Conservation (phyloP, 2,329 filamentous ascomycete genomes). For the Cladosporium sp. region DNA sequence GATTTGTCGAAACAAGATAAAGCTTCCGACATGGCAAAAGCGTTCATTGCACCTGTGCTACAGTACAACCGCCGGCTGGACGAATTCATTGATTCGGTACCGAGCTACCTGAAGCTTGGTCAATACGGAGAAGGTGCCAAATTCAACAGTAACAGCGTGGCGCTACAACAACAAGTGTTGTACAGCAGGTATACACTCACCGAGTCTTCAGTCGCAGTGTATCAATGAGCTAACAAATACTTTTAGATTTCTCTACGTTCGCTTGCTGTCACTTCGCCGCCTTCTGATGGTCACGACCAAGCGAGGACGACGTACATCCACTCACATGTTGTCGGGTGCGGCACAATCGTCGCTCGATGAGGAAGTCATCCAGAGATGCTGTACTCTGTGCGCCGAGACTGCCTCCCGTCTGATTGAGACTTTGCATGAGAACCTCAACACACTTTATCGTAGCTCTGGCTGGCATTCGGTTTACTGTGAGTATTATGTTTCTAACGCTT, state of each 20-base stretch:
- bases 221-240: slow-evolving; percentile 21
- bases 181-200: slow-evolving; percentile 12
- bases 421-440: slow-evolving; percentile 39
- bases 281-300: slow-evolving; percentile 40
- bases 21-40: slow-evolving; percentile 23
- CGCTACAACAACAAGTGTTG: slow-evolving; percentile 13
- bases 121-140: slow-evolving; percentile 11
- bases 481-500: neutral
- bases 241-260: slow-evolving; percentile 29
- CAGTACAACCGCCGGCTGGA: slow-evolving; percentile 30
- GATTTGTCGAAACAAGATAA: slow-evolving; percentile 15
- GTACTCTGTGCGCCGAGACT: slow-evolving; percentile 35
- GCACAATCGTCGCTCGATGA: slow-evolving; percentile 39
- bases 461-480: slow-evolving; percentile 32
- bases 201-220: slow-evolving; percentile 24
- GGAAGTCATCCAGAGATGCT: slow-evolving; percentile 36
- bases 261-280: slow-evolving; percentile 29
- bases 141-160: slow-evolving; percentile 13
- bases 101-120: slow-evolving; percentile 9
- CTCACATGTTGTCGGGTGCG: slow-evolving; percentile 10
- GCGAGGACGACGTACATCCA: slow-evolving; percentile 34
- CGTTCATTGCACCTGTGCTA: slow-evolving; percentile 28
- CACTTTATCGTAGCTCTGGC: slow-evolving; percentile 30
- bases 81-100: slow-evolving; percentile 26
- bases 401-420: slow-evolving; percentile 41